Evolutionary conservation across 2,329 filamentous ascomycete genomes (phyloP), one percentile per base, ranked within the genome.

Genomic region (Sporothrix pallida): DNA sequence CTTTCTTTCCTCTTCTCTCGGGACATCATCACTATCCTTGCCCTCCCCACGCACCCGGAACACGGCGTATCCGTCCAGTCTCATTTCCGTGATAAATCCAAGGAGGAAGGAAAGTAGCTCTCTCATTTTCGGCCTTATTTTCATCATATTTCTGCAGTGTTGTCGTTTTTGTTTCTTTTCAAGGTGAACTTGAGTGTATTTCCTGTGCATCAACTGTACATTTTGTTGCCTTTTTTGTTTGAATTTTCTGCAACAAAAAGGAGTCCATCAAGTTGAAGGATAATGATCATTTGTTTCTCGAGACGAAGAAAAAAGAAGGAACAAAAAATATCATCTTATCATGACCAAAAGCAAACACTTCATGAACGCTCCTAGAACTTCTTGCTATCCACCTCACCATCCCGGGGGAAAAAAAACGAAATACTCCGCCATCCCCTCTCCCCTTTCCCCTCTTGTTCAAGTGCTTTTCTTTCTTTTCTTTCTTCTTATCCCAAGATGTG

Each of bases 11-110:
- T 63, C 37, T 44, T 1, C 31, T 46, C 60, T n/a, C 12, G 17
- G 50, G 15, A 52, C 3, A n/a, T 8, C 7, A 13, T 23, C 4
- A 20, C 52, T 56, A n/a, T n/a, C n/a, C n/a, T 63, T 13, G 10
- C 3, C 15, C n/a, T 23, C 62, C 42, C 62, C 56, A 60, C 56
- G 37, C 62, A 48, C 42, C n/a, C 62, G 62, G 62, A 67, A 67
- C 42, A 67, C 62, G 62, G 42, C 42, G 62, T 26, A 67, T 48
- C 62, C 62, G 62, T 48, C 4, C 12, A 20, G 12, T 7, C 37
- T 26, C 62, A 67, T 48, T 48, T 48, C 62, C 62, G 62, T 44
- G 42, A 10, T 17, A 65, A 26, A 17, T 48, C 42, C 42, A 46
- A 65, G 37, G 60, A 42, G n/a, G 31, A n/a, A 5, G 9, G 17